Evolutionary conservation across 768 basidiomycete species (phyloP), one percentile per base, ranked within the genome.

Genomic region (Kwoniella sp.): DNA sequence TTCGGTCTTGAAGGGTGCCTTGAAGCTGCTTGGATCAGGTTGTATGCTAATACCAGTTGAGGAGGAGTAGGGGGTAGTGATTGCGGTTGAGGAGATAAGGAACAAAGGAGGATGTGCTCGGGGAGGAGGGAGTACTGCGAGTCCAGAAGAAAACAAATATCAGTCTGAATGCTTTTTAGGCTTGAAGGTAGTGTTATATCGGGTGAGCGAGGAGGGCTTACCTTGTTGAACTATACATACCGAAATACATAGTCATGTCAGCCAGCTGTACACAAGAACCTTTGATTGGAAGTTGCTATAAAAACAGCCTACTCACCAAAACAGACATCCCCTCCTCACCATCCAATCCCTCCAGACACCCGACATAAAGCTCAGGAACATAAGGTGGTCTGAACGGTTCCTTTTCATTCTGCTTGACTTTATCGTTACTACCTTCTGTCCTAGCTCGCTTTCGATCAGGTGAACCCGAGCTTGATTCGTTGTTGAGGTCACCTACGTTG

Each of bases 321-420:
- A 77, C 60, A 24, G 74, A 73, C 75, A 79, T 75, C 21, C 75
- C 85, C 54, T 86, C 86, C 60, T 88, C 87, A 55, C 83, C 84
- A 54, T 81, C 80, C 40, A 78, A 50, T n/a, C 80, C 78, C 25
- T 68, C 65, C n/a, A 95, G 77, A 67, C 90, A 88, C 0, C 90
- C 92, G 1, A 96, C 81, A 68, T 85, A 85, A 15, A 98, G 83
- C 58, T 88, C 87, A 8, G 85, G 83, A 53, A 86, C 86, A 76
- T 94, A 96, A 4, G 94, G 94, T 4, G 91, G 90, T n/a, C 84
- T 81, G 78, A 98, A 95, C 0, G 92, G 92, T 72, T 72, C 73
- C 47, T 82, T 82, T 60, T 78, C 79, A 55, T 77, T 74, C 63
- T 77, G 74, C 47, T 79, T 65, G 21, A 51, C 68, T 47, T 73